These are phyloP conservation scores for Paecilomyces sp. DNA, from an alignment of 2,329 filamentous ascomycete genomes.

Conservation along the genomic window DNA sequence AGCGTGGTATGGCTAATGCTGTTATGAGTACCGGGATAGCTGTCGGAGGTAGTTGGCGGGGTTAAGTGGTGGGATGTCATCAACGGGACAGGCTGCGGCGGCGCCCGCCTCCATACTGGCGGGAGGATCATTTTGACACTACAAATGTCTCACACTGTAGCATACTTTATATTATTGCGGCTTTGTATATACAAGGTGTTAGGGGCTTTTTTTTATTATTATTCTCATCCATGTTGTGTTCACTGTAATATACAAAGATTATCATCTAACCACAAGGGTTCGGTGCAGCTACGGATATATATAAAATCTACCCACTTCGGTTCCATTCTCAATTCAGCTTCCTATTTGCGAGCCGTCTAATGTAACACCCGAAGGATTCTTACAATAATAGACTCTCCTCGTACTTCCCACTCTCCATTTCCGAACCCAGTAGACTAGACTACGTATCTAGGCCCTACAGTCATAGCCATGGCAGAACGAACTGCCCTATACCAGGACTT, in stretches of 20 bases:
- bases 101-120: background rate
- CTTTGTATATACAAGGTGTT: background rate
- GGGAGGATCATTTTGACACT: background rate
- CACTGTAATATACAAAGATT: background rate
- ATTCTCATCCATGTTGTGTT: background rate
- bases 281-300: background rate
- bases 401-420: background rate
- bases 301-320: background rate
- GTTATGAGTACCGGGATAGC: background rate
- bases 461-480: conserved; percentile 15
- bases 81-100: background rate
- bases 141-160: background rate
- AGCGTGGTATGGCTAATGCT: background rate
- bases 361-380: background rate
- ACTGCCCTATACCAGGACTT: conserved; percentile 27
- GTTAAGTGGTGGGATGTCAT: background rate
- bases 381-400: background rate
- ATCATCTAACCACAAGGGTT: background rate
- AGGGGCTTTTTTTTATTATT: background rate
- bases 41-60: background rate
- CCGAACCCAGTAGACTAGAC: background rate
- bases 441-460: background rate
- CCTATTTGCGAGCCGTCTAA: background rate
- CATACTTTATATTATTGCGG: background rate
- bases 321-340: background rate